These are phyloP conservation scores for Polyplosphaeria fusca DNA, from an alignment of 495 filamentous ascomycete genomes.

Conservation along the genomic window DNA sequence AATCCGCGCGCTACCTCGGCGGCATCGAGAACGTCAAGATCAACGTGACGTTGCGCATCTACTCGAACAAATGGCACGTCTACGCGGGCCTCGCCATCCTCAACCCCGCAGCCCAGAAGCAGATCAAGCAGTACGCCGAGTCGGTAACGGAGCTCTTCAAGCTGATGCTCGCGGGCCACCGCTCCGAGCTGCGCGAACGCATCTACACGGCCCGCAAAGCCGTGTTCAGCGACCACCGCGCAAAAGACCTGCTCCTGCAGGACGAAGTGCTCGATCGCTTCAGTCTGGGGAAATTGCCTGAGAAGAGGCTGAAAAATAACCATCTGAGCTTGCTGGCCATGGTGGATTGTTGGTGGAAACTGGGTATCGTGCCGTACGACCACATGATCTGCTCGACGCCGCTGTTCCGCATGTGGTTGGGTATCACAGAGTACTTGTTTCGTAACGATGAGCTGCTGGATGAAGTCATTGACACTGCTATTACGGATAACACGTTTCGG, in stretches of 20 bases:
- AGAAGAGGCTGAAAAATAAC: conserved; percentile 75
- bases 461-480: conserved; percentile 79
- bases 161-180: conserved; percentile 83
- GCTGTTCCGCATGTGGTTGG: conserved; percentile 95
- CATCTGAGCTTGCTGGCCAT: conserved; percentile 94
- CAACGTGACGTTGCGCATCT: conserved; percentile 94
- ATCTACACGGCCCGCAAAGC: conserved; percentile 73
- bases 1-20: conserved; percentile 84
- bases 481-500: conserved; percentile 83
- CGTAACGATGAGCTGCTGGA: conserved; percentile 77
- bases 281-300: conserved; percentile 65
- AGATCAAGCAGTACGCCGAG: conserved; percentile 89
- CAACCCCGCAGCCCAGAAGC: conserved; percentile 83
- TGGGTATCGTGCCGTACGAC: conserved; percentile 93
- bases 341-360: conserved; percentile 94
- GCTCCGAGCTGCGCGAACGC: conserved; percentile 72
- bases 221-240: conserved; percentile 65
- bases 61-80: conserved; percentile 98
- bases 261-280: conserved; percentile 87
- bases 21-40: conserved; percentile 99
- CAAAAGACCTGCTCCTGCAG: conserved; percentile 64
- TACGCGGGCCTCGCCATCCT: conserved; percentile 96
- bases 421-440: conserved; percentile 95
- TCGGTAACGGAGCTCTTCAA: conserved; percentile 94
- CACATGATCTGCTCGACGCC: conserved; percentile 99